These are phyloP conservation scores for Neostapfia colusana DNA, from an alignment of 176 grass and related monocot genomes.

Conservation along the genomic window DNA sequence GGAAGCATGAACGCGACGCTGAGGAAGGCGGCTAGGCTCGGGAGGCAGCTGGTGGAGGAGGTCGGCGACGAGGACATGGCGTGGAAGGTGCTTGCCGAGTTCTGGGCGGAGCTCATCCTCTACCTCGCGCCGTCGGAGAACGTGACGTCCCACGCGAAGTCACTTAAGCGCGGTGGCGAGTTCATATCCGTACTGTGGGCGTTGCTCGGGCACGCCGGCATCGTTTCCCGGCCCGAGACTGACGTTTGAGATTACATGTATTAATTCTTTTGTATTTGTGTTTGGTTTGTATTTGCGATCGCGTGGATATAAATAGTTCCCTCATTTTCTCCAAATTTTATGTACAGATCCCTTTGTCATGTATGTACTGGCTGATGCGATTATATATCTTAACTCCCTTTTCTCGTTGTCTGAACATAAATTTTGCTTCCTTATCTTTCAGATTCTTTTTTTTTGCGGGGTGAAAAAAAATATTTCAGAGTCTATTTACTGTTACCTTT, in stretches of 20 bases:
- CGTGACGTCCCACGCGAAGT: constrained; percentile 33
- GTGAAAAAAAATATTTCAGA: not conserved
- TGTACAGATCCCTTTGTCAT: not conserved
- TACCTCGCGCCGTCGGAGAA: constrained; percentile 52
- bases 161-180: constrained; percentile 45
- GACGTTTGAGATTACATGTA: not conserved
- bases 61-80: constrained; percentile 2
- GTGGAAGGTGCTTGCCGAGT: constrained; percentile 47
- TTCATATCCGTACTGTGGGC: constrained; percentile 56
- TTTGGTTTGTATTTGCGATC: not conserved
- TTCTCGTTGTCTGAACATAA: too few species aligned
- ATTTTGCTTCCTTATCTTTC: too few species aligned
- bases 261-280: not conserved
- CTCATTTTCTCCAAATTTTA: not conserved
- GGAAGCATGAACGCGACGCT: constrained; percentile 47
- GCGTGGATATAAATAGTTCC: not conserved
- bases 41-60: constrained; percentile 45
- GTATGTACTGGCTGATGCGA: too few species aligned
- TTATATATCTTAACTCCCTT: too few species aligned
- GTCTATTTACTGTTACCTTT: not conserved
- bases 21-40: constrained; percentile 43
- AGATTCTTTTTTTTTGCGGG: too few species aligned
- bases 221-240: constrained; percentile 27
- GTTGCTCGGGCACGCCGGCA: constrained; percentile 48
- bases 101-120: constrained; percentile 48